Evolutionary conservation across 1,139 yeast genomes (phyloP).

Genomic region (Zygosaccharomyces pseudobailii): DNA sequence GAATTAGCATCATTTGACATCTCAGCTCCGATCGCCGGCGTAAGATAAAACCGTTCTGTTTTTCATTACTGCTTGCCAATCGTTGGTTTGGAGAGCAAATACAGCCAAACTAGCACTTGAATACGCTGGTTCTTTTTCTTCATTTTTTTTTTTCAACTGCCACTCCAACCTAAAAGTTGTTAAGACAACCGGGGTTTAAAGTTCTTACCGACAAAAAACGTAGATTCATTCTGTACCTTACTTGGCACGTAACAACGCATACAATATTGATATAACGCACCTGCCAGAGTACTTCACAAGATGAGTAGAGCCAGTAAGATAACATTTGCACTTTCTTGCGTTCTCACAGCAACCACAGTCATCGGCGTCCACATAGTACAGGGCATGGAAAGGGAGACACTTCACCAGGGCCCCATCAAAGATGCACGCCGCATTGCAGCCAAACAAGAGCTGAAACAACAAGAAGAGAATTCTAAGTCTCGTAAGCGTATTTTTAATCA

Average conservation of each 20-base stretch:
- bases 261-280: background rate
- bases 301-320: conserved; percentile 74
- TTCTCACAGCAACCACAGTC: conserved; percentile 54
- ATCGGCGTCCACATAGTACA: conserved; percentile 67
- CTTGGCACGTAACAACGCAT: background rate
- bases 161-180: no score
- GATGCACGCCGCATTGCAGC: conserved; percentile 61
- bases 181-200: no score
- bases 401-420: conserved; percentile 75
- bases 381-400: conserved; percentile 58
- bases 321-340: conserved; percentile 57
- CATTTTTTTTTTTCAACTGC: no score
- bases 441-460: conserved; percentile 42
- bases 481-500: conserved; percentile 51
- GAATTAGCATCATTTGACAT: no score
- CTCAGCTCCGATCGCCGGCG: no score
- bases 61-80: no score
- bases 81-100: no score
- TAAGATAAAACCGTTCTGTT: no score
- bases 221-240: no score
- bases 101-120: no score
- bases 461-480: conserved; percentile 34
- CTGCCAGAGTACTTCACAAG: background rate
- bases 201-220: no score
- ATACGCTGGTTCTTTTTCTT: no score